Conservation (phyloP, 108 stramenopile genomes). For the Fragilariopsis cylindrus region DNA sequence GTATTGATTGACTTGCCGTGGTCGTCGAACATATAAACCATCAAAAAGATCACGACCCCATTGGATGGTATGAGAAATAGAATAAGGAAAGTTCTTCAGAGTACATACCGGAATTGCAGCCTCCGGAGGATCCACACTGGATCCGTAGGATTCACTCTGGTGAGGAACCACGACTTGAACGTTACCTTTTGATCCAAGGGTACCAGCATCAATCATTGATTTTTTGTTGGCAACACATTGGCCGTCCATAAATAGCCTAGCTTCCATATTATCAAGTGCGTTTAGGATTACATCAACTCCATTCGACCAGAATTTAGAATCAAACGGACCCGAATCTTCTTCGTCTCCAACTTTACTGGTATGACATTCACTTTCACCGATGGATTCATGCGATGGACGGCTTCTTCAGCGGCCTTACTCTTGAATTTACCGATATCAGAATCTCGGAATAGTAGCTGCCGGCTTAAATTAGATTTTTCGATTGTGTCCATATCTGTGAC, state of each 20-base stretch:
- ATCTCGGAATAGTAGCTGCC: slow-evolving; percentile 94
- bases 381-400: slow-evolving; percentile 62
- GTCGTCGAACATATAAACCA: slow-evolving; percentile 75
- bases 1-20: slow-evolving; percentile 77
- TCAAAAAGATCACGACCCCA: slow-evolving; percentile 89
- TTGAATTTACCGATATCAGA: slow-evolving; percentile 86
- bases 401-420: slow-evolving; percentile 73
- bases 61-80: slow-evolving; percentile 90
- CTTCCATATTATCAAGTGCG: slow-evolving; percentile 98
- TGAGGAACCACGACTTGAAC: slow-evolving; percentile 87
- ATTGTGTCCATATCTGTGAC: slow-evolving; percentile 99
- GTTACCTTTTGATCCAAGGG: slow-evolving; percentile 87
- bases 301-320: slow-evolving; percentile 82
- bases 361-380: slow-evolving; percentile 63
- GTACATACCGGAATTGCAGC: slow-evolving; percentile 88
- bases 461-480: slow-evolving; percentile 97
- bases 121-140: slow-evolving; percentile 86
- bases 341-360: slow-evolving; percentile 80
- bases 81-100: slow-evolving; percentile 88
- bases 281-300: slow-evolving; percentile 90
- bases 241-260: slow-evolving; percentile 83
- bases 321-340: slow-evolving; percentile 67
- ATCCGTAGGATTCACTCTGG: slow-evolving; percentile 86
- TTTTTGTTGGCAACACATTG: slow-evolving; percentile 76
- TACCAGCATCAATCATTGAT: slow-evolving; percentile 83